Base-by-base conservation (phyloP, 345 rosid genomes). In the Melaleuca quinquenervia region DNA sequence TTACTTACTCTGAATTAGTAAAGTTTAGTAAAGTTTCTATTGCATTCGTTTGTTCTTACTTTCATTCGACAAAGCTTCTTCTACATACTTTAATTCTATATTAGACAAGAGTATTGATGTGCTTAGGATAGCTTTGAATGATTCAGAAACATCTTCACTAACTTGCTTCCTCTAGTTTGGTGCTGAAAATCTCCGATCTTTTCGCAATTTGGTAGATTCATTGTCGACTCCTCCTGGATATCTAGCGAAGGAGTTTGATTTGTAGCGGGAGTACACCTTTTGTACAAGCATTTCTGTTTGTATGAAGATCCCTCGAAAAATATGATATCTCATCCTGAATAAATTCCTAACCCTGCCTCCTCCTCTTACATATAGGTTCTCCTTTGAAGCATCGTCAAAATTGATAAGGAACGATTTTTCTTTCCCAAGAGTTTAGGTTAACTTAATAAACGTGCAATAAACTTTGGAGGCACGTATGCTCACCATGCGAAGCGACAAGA, bases 61-160 rank as follows among this genome's bases (percentile, higher is more conserved):
- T 70, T 32, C 10, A 1, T 32, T 16, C 4, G 7, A 32, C 5
- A 70, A 10, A 70, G 24, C 48, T 70, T 32, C 24, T 24, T 2
- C 6, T 8, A 70, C 9, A 8, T 6, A 18, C 12, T 32, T 70
- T 18, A 36, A 16, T 32, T 16, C 12, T 15, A 32, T 32, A 16
- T 18, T 3, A 16, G 3, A 9, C 78, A 64, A 58, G 32, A 56
- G 16, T 2, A 58, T 2, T 6, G 36, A 58, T 3, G 70, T 6
- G 36, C 70, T 58, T 58, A 41, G 41, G 41, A 41, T 58, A 58
- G 32, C 70, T 12, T 12, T 12, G 18, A 58, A 58, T n/a, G 70
- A 58, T 58, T 58, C 0, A 3, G 16, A 58, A 58, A 58, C 36
- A 13, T 58, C 70, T 0, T 0, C 70, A 58, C n/a, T 0, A 58